Evolutionary conservation across 305 asterid genomes (phyloP).

Genomic region (Fraxinus floribunda): DNA sequence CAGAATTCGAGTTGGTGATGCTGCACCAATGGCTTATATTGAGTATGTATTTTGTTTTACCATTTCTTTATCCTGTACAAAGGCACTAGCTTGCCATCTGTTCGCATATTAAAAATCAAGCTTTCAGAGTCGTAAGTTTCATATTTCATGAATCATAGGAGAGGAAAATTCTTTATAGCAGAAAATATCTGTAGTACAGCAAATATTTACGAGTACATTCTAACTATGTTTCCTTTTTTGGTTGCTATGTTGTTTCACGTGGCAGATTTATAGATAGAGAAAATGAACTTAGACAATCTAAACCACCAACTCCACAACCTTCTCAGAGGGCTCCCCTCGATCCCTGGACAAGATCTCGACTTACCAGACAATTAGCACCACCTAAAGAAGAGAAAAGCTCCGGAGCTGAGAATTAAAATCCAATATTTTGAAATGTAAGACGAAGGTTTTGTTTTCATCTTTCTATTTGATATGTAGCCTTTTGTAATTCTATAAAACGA

Average conservation of each 20-base stretch:
- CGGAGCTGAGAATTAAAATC: conserved; percentile 42
- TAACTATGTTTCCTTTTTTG: background rate
- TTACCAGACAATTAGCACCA: conserved; percentile 77
- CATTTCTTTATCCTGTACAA: background rate
- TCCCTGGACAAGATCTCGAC: conserved; percentile 95
- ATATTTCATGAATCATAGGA: background rate
- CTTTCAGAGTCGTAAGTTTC: background rate
- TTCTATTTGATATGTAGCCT: background rate
- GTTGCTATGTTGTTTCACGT: background rate
- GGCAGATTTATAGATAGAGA: conserved; percentile 87
- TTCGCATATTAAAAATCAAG: background rate
- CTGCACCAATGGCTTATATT: conserved; percentile 89
- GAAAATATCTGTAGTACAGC: background rate
- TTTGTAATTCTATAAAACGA: background rate
- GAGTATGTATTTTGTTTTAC: conserved; percentile 52
- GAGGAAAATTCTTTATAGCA: background rate
- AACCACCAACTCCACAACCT: conserved; percentile 76
- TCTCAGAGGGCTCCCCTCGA: conserved; percentile 66
- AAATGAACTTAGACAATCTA: conserved; percentile 82
- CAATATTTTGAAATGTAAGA: background rate
- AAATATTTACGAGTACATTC: background rate
- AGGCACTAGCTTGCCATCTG: background rate
- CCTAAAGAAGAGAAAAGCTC: conserved; percentile 69
- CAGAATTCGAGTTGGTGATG: conserved; percentile 89
- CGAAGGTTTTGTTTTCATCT: background rate